Percentiles rank a stretch among this genome's conserved stretches.
These are phyloP conservation scores for Cyberlindnera misumaiensis DNA, from an alignment of 805 yeast genomes.

Conservation along the genomic window DNA sequence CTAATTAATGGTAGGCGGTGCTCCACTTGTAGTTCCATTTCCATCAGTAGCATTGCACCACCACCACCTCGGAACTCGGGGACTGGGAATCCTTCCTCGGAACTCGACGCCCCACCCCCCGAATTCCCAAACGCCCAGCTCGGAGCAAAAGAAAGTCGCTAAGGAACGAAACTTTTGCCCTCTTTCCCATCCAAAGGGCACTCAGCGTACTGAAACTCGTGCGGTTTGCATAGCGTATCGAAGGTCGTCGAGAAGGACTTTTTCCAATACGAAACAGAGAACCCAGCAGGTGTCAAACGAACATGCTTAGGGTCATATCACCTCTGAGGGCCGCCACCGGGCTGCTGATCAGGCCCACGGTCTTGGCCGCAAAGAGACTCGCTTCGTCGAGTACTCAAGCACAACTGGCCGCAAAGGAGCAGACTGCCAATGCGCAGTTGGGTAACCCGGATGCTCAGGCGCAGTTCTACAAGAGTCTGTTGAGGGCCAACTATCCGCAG, in stretches of 20 bases:
- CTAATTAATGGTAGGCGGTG: not conserved
- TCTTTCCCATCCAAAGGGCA: not conserved
- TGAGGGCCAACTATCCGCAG: constrained; percentile 87
- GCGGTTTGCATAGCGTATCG: no score
- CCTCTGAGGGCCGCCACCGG: no score
- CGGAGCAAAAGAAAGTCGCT: no score
- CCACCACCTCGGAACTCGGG: no score
- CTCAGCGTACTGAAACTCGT: no score
- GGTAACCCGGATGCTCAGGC: constrained; percentile 71
- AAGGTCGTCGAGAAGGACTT: no score
- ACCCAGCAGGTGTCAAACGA: no score
- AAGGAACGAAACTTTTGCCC: not conserved
- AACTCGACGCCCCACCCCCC: not conserved
- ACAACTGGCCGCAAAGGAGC: constrained; percentile 59
- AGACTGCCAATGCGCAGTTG: constrained; percentile 74
- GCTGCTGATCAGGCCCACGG: no score
- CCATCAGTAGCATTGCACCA: no score
- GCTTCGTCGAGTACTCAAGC: constrained; percentile 21
- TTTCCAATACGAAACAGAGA: no score
- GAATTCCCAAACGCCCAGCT: not conserved
- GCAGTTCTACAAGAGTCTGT: constrained; percentile 66
- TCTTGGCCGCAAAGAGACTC: constrained; percentile 8
- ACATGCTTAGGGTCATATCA: no score
- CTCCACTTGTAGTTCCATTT: no score
- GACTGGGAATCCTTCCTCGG: not conserved